These are phyloP conservation scores for Talaromyces stipitatus DNA, from an alignment of 495 filamentous ascomycete genomes.

Conservation along the genomic window DNA sequence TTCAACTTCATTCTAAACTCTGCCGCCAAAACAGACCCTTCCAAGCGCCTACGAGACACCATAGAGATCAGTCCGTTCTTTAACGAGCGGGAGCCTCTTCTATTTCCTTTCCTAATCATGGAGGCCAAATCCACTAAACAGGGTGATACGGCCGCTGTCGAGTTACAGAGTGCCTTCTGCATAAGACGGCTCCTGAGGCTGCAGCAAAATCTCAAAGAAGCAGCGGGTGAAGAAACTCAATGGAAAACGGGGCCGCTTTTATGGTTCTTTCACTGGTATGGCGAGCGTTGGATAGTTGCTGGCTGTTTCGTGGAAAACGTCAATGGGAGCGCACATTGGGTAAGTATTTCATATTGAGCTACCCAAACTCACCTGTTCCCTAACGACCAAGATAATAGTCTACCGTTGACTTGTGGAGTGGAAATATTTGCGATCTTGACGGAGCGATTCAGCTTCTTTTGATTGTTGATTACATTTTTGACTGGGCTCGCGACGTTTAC, in stretches of 20 bases:
- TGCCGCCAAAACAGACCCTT: neutral
- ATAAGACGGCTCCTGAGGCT: conserved; percentile 8
- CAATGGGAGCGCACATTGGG: neutral
- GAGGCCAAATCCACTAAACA: conserved; percentile 14
- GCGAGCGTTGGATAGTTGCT: conserved; percentile 13
- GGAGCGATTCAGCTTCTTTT: conserved; percentile 21
- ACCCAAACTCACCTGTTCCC: neutral
- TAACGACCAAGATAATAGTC: neutral
- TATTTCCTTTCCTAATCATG: conserved; percentile 14
- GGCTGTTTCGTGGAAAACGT: conserved; percentile 2
- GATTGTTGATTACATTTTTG: conserved; percentile 27
- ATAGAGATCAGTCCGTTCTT: conserved; percentile 7
- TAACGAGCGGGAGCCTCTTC: conserved; percentile 2
- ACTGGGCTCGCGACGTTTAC: conserved; percentile 28
- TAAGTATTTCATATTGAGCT: neutral
- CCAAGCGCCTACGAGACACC: neutral
- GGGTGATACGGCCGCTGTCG: neutral
- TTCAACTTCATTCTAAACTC: conserved; percentile 8
- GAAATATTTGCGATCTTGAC: conserved; percentile 13
- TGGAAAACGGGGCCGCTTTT: conserved; percentile 11
- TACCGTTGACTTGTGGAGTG: conserved; percentile 17
- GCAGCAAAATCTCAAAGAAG: conserved; percentile 8
- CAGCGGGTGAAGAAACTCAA: neutral
- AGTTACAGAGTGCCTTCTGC: conserved; percentile 17
- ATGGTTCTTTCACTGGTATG: conserved; percentile 16